phyloP scores from a whole-genome alignment of 78 protist species.

The slime mould (Dictyostelium discoideum) region dicty_2.7 NC_007089.4:5116501-5117000 shows the following conservation, averaged over 20 bases:
- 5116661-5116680: neutral
- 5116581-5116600: constrained; percentile 20
- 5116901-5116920: constrained; percentile 3
- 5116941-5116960: constrained; percentile 42
- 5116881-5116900: neutral
- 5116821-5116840: neutral
- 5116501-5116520: neutral
- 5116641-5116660: neutral
- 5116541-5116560: neutral
- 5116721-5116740: neutral
- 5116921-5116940: constrained; percentile 23
- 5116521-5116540: neutral
- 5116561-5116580: neutral
- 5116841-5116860: neutral
- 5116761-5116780: neutral
- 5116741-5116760: no score
- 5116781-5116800: neutral
- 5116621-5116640: neutral
- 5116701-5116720: neutral
- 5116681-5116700: neutral
- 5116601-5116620: constrained; percentile 5
- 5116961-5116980: constrained; percentile 24
- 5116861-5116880: neutral
- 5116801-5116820: neutral
- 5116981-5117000: constrained; percentile 36